phyloP scores from a whole-genome alignment of 169 alveolate species.

The Eimeria falciformis region DNA sequence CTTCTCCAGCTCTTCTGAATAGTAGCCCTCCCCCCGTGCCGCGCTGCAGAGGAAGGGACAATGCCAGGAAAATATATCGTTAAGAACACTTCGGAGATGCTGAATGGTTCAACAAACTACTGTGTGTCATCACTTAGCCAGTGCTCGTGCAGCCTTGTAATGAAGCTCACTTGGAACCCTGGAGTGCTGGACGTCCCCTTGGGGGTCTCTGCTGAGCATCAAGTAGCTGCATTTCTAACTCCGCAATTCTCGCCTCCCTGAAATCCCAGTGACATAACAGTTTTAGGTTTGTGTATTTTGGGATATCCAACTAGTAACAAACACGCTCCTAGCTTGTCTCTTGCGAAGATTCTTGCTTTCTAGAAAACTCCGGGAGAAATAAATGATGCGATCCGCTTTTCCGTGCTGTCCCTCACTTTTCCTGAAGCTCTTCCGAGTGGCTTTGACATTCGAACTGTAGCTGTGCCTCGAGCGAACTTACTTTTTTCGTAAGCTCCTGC shows the following conservation, averaged over 20 bases:
- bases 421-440: slow-evolving; percentile 43
- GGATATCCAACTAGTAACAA: too few species aligned
- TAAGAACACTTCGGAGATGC: too few species aligned
- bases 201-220: slow-evolving; percentile 56
- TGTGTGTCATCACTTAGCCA: too few species aligned
- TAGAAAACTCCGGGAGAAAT: too few species aligned
- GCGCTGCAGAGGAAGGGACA: slow-evolving; percentile 7
- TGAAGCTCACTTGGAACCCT: background rate
- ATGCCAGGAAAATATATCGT: too few species aligned
- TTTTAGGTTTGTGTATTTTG: too few species aligned
- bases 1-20: slow-evolving; percentile 20
- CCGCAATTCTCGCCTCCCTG: slow-evolving; percentile 61
- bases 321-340: too few species aligned
- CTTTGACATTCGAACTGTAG: slow-evolving; percentile 42
- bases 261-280: background rate
- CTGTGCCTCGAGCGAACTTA: slow-evolving; percentile 48
- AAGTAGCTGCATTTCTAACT: slow-evolving; percentile 56
- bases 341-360: too few species aligned
- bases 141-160: too few species aligned
- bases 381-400: too few species aligned
- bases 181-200: background rate
- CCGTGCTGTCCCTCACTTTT: slow-evolving; percentile 14
- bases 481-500: slow-evolving; percentile 9
- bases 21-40: background rate
- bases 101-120: too few species aligned